A percentile compares a stretch with the other conserved stretches of the same genome.
These are phyloP conservation scores for Warburgia ugandensis DNA, from an alignment of 164 flowering plant species.

Conservation along the genomic window DNA sequence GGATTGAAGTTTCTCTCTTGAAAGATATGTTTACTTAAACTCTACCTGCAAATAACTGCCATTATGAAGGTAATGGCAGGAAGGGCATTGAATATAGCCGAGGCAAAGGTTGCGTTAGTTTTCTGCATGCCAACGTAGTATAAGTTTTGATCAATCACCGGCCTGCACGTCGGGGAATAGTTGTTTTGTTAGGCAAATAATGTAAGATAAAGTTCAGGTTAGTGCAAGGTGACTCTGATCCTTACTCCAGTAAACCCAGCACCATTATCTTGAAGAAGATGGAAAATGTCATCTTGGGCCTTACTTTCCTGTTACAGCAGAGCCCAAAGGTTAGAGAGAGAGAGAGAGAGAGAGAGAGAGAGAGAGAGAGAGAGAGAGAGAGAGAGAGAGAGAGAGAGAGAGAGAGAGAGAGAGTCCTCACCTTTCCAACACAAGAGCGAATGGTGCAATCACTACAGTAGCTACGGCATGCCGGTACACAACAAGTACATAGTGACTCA, in stretches of 20 bases:
- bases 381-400: neutral
- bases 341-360: neutral
- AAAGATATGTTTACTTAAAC: neutral
- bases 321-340: neutral
- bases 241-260: constrained; percentile 82
- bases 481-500: constrained; percentile 7
- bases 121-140: constrained; percentile 63
- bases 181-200: neutral
- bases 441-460: constrained; percentile 2
- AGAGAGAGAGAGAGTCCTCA: constrained; percentile 2
- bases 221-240: constrained; percentile 5
- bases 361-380: neutral
- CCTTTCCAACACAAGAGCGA: constrained; percentile 74
- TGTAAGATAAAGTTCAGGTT: neutral
- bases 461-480: constrained; percentile 7
- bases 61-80: constrained; percentile 86
- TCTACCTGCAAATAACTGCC: constrained; percentile 74
- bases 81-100: constrained; percentile 56
- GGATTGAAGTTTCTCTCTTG: neutral
- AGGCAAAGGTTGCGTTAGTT: constrained; percentile 73
- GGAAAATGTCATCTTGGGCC: constrained; percentile 71
- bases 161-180: constrained; percentile 33
- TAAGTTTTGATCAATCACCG: constrained; percentile 81
- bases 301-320: constrained; percentile 44
- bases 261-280: constrained; percentile 49